phyloP scores from a whole-genome alignment of 2,329 filamentous ascomycete genomes.

The Aureobasidium sp. region DNA sequence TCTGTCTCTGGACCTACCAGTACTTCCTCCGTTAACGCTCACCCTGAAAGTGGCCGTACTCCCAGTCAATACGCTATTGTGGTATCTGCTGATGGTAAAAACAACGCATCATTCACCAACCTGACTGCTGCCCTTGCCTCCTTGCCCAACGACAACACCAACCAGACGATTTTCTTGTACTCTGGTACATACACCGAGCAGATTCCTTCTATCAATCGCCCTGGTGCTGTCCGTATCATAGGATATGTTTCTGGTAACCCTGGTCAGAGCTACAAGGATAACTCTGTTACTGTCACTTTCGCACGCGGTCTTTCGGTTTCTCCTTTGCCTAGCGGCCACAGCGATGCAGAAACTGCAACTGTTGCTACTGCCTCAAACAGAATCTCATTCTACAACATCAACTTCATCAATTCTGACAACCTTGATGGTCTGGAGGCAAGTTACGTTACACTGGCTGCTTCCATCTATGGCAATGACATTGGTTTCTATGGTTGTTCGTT shows the following conservation, averaged over 20 bases:
- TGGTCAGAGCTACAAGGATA: constrained; percentile 31
- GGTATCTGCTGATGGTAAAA: constrained; percentile 32
- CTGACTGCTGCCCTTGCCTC: constrained; percentile 32
- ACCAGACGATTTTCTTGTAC: constrained; percentile 37
- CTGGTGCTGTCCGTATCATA: constrained; percentile 34
- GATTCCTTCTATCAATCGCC: constrained; percentile 34
- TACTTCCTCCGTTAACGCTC: constrained; percentile 29
- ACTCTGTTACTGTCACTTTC: constrained; percentile 32
- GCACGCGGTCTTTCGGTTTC: constrained; percentile 29
- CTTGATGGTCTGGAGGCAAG: constrained; percentile 25
- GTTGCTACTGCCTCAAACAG: constrained; percentile 39
- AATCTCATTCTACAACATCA: constrained; percentile 29
- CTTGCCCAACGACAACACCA: constrained; percentile 29
- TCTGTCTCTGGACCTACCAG: constrained; percentile 16
- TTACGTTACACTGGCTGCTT: constrained; percentile 30
- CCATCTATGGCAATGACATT: constrained; percentile 29
- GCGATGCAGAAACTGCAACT: constrained; percentile 39
- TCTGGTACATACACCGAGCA: constrained; percentile 39
- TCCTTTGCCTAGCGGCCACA: constrained; percentile 35
- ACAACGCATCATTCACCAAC: constrained; percentile 29
- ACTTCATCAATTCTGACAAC: constrained; percentile 30
- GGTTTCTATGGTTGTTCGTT: constrained; percentile 29
- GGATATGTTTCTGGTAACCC: constrained; percentile 31
- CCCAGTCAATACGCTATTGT: constrained; percentile 38
- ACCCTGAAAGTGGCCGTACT: constrained; percentile 37